These are phyloP conservation scores for Penicillium coffeae DNA, from an alignment of 495 filamentous ascomycete genomes.

Conservation along the genomic window DNA sequence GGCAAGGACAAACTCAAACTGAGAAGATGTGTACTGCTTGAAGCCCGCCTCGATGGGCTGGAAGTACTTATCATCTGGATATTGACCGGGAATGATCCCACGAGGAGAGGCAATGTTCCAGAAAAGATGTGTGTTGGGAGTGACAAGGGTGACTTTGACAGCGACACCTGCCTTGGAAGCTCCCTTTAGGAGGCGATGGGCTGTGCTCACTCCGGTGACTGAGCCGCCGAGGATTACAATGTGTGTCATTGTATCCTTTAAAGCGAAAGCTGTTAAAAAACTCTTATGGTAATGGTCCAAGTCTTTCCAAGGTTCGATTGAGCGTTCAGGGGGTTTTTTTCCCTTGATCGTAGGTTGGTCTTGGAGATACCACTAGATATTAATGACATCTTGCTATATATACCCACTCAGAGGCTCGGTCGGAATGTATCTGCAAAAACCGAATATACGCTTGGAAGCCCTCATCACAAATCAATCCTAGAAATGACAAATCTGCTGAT, in stretches of 20 bases:
- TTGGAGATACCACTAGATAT: no score
- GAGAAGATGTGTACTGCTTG: slow-evolving; percentile 1
- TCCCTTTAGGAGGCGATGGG: not conserved
- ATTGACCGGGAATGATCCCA: slow-evolving; percentile 1
- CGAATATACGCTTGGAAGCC: no score
- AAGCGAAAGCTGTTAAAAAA: no score
- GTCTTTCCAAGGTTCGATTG: no score
- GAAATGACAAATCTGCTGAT: not conserved
- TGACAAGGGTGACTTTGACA: slow-evolving; percentile 5
- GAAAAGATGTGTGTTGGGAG: slow-evolving; percentile 7
- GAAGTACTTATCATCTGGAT: slow-evolving; percentile 4
- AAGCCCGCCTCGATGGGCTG: slow-evolving; percentile 3
- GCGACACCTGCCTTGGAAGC: not conserved
- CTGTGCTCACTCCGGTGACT: not conserved
- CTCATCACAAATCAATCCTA: no score
- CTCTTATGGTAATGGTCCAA: no score
- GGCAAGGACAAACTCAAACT: slow-evolving; percentile 9
- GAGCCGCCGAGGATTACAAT: not conserved
- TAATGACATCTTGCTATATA: no score
- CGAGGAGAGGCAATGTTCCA: slow-evolving; percentile 12
- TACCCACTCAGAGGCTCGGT: no score
- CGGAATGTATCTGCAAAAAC: no score
- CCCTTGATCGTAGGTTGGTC: no score
- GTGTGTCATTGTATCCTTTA: not conserved
- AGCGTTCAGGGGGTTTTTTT: no score